phyloP scores from a whole-genome alignment of 2,329 filamentous ascomycete genomes.

The Pyrenophora graminea region DNA sequence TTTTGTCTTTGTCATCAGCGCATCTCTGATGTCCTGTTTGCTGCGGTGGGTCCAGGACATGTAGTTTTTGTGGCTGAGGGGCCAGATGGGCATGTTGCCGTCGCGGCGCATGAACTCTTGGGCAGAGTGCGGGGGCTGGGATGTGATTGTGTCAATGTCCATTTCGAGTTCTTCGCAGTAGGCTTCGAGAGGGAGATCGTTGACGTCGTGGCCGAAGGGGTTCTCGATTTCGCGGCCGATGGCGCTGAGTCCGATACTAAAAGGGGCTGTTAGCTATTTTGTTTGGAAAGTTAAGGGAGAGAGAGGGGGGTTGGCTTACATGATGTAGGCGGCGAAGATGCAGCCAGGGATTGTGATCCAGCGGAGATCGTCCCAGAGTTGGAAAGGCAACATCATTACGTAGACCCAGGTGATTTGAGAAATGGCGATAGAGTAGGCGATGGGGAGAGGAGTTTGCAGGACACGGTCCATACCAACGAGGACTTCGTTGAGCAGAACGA shows the following conservation, averaged over 20 bases:
- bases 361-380: constrained; percentile 65
- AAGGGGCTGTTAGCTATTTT: not conserved
- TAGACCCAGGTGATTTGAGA: constrained; percentile 87
- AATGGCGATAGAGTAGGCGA: constrained; percentile 83
- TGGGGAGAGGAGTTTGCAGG: constrained; percentile 78
- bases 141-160: constrained; percentile 75
- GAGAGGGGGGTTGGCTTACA: constrained; percentile 42
- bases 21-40: constrained; percentile 50
- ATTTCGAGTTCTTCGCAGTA: constrained; percentile 75
- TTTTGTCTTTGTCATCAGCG: constrained; percentile 49
- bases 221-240: constrained; percentile 86
- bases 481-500: constrained; percentile 71
- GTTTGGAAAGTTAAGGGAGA: not conserved
- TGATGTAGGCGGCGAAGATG: constrained; percentile 76
- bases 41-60: constrained; percentile 43
- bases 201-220: constrained; percentile 82
- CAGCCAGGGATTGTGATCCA: constrained; percentile 83
- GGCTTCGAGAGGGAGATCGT: constrained; percentile 66
- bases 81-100: constrained; percentile 62
- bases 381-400: constrained; percentile 79
- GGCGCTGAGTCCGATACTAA: constrained; percentile 66
- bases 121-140: constrained; percentile 57
- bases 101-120: constrained; percentile 56
- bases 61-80: constrained; percentile 53
- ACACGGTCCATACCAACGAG: constrained; percentile 76